Percentiles rank a stretch among this genome's conserved stretches.
These are phyloP conservation scores for Cryptosporidium viatorum DNA, from an alignment of 169 alveolate genomes.

Conservation along the genomic window DNA sequence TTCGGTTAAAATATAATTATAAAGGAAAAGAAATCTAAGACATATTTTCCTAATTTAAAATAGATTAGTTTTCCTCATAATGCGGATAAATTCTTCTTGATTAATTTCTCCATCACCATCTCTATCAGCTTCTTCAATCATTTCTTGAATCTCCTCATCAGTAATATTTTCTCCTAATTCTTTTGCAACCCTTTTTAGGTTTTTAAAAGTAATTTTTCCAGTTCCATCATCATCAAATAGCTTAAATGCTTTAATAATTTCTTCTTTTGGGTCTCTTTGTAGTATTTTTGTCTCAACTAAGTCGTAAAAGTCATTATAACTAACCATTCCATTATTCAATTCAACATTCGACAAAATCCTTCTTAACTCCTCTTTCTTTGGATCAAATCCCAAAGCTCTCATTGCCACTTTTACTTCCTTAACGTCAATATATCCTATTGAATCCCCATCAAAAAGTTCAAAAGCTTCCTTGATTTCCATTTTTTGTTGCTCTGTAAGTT, in stretches of 20 bases:
- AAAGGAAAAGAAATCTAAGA: neutral
- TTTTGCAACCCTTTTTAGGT: constrained; percentile 94
- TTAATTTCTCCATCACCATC: constrained; percentile 96
- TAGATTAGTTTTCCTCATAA: constrained; percentile 95
- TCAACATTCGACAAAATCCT: constrained; percentile 85
- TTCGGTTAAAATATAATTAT: neutral
- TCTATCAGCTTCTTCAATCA: constrained; percentile 97
- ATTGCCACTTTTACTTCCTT: constrained; percentile 99
- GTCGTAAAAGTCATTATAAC: constrained; percentile 85
- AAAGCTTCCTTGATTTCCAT: constrained; percentile 98
- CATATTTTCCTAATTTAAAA: constrained; percentile 78
- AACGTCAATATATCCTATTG: constrained; percentile 94
- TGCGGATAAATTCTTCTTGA: constrained; percentile 95
- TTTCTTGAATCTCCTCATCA: constrained; percentile 97
- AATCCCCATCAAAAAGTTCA: constrained; percentile 97
- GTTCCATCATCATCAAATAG: constrained; percentile 95
- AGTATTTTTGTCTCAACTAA: constrained; percentile 87
- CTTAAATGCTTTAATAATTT: constrained; percentile 93
- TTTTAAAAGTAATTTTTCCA: constrained; percentile 92
- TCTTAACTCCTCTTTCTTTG: constrained; percentile 94
- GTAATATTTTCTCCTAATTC: constrained; percentile 96
- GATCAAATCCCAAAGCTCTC: constrained; percentile 98
- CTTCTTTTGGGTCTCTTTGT: constrained; percentile 96
- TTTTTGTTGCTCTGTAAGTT: constrained; percentile 86
- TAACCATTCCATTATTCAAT: constrained; percentile 74